phyloP scores from a whole-genome alignment of 352 stramenopile species.

The Phytophthora meadii region DNA sequence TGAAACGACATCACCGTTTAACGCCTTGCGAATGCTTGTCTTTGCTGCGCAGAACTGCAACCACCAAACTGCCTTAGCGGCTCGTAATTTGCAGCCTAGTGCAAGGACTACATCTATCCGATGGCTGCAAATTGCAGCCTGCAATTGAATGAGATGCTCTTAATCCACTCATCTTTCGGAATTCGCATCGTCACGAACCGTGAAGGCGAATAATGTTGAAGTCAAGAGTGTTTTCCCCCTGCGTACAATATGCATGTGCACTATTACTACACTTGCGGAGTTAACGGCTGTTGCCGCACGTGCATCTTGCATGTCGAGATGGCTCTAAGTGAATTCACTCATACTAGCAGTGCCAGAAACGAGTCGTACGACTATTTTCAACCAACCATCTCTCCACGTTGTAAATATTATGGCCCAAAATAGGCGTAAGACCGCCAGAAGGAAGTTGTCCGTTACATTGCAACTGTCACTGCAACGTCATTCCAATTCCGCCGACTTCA shows the following conservation, averaged over 20 bases:
- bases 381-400: not conserved
- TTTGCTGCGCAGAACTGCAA: conserved; percentile 7
- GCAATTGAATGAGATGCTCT: not conserved
- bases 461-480: not conserved
- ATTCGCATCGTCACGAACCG: not conserved
- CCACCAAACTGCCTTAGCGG: not conserved
- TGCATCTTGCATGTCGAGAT: not conserved
- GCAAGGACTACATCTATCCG: not conserved
- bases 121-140: no score
- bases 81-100: not conserved
- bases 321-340: not conserved
- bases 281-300: not conserved
- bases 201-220: not conserved
- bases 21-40: not conserved
- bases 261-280: not conserved
- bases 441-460: not conserved
- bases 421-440: no score
- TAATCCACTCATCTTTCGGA: not conserved
- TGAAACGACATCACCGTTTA: not conserved
- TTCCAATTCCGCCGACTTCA: conserved; percentile 6
- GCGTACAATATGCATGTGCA: no score
- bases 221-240: no score
- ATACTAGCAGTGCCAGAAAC: not conserved
- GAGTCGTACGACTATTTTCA: not conserved
- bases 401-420: not conserved